These are phyloP conservation scores for Hyaloscypha finlandica DNA, from an alignment of 495 filamentous ascomycete species.

Conservation along the genomic window DNA sequence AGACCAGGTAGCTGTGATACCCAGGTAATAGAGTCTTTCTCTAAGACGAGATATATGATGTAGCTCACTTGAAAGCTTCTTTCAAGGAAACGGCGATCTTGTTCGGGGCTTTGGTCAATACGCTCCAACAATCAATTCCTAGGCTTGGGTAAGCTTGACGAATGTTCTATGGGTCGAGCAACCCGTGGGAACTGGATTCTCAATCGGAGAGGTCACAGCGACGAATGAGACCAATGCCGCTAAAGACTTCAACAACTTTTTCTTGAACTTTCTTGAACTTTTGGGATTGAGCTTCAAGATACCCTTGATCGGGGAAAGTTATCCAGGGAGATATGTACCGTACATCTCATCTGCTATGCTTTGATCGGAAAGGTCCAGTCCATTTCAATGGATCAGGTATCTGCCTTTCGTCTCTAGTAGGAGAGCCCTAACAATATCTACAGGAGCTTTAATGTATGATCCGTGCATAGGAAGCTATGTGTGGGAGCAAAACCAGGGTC, in stretches of 20 bases:
- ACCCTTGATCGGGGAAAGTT: slow-evolving; percentile 64
- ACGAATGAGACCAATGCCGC: slow-evolving; percentile 57
- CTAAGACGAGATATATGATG: slow-evolving; percentile 45
- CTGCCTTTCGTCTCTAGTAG: not conserved
- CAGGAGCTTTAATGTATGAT: slow-evolving; percentile 27
- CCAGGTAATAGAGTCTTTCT: not conserved
- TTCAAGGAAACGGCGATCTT: slow-evolving; percentile 69
- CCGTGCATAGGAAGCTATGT: slow-evolving; percentile 32
- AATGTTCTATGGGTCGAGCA: slow-evolving; percentile 43
- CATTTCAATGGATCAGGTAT: slow-evolving; percentile 50
- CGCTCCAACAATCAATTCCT: slow-evolving; percentile 59
- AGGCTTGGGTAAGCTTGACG: slow-evolving; percentile 60
- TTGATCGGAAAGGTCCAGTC: slow-evolving; percentile 49
- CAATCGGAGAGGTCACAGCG: slow-evolving; percentile 54
- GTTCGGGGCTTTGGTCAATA: slow-evolving; percentile 62
- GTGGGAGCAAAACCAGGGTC: slow-evolving; percentile 27
- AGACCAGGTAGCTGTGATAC: slow-evolving; percentile 35
- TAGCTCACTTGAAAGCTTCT: slow-evolving; percentile 65
- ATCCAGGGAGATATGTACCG: slow-evolving; percentile 56
- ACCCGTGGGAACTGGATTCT: slow-evolving; percentile 59
- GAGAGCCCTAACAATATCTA: not conserved
- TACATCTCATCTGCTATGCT: slow-evolving; percentile 57
- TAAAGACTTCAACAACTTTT: slow-evolving; percentile 62
- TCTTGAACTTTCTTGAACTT: slow-evolving; percentile 63
- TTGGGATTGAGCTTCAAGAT: slow-evolving; percentile 62